Base-by-base conservation (phyloP, 352 stramenopile genomes). In the Phytophthora palmivora region DNA sequence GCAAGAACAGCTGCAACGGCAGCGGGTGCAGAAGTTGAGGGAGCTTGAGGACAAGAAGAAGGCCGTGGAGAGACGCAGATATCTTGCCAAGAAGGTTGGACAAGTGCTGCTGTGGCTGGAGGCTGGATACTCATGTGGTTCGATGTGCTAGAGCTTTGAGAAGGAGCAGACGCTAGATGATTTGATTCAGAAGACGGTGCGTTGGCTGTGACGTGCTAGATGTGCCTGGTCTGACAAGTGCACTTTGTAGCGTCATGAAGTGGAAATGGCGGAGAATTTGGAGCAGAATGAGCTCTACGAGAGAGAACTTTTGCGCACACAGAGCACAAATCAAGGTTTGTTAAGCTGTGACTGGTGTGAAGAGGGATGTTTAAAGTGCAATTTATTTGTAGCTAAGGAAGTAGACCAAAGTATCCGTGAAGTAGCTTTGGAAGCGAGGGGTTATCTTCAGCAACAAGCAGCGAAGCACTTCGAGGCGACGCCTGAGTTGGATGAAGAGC, bases 211-310 rank as follows among this genome's bases (percentile, higher is more conserved):
- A 14, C n/a, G 28, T 33, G 5, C 2, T 46, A 26, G 14, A 8
- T 48, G 18, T 22, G 6, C 15, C 61, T 33, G 21, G n/a, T 6
- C 22, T 54, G 30, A 26, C 14, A 38, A 14, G 15, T 12, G 22
- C 42, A n/a, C 16, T 6, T 46, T 33, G 18, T n/a, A 94, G 85
- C 79, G 58, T 7, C 83, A 92, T 34, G 83, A 92, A 62, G 86
- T 94, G 24, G 78, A 87, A 45, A 60, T 94, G 44, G 71, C 80
- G 0, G 74, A 91, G 50, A 92, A 82, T 42, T 51, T 94, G 45
- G 85, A 90, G 54, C 84, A 88, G 26, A 92, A 92, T 39, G 85
- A 94, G 58, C 67, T 75, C 11, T 87, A 80, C 28, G 83, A 91
- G 49, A 72, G 85, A 21, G 72, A 90, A 18, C 38, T 91, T 1